Conservation (phyloP, 1,284 basidiomycete species). For the Ceratobasidium sp. region DNA sequence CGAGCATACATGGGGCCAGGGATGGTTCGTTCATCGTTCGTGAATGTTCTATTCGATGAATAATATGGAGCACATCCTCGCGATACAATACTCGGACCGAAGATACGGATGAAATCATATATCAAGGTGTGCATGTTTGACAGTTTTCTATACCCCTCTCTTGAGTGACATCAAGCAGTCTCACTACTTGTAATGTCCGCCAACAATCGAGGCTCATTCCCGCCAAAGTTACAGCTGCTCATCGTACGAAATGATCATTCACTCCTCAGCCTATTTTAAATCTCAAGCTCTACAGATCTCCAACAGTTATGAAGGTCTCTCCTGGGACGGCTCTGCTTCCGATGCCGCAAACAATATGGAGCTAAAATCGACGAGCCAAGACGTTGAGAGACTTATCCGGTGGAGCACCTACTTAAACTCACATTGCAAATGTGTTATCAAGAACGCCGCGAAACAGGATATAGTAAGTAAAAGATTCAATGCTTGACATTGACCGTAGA, state of each 20-base stretch:
- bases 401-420: background rate
- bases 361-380: background rate
- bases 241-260: background rate
- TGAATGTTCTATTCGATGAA: too few species aligned
- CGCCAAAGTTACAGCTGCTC: too few species aligned
- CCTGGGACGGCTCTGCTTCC: background rate
- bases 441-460: background rate
- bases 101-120: too few species aligned
- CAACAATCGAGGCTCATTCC: background rate
- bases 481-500: background rate
- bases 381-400: background rate
- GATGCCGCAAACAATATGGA: background rate
- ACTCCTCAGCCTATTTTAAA: background rate
- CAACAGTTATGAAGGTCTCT: background rate
- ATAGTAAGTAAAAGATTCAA: background rate
- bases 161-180: too few species aligned
- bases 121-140: too few species aligned
- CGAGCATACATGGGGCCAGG: too few species aligned
- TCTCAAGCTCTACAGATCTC: background rate
- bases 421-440: background rate
- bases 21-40: too few species aligned
- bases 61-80: too few species aligned
- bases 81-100: too few species aligned
- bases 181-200: background rate
- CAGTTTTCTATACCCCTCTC: too few species aligned